Evolutionary conservation across 2,329 filamentous ascomycete genomes (phyloP), one percentile per base, ranked within the genome.

Genomic region (Pezicula carpinea): DNA sequence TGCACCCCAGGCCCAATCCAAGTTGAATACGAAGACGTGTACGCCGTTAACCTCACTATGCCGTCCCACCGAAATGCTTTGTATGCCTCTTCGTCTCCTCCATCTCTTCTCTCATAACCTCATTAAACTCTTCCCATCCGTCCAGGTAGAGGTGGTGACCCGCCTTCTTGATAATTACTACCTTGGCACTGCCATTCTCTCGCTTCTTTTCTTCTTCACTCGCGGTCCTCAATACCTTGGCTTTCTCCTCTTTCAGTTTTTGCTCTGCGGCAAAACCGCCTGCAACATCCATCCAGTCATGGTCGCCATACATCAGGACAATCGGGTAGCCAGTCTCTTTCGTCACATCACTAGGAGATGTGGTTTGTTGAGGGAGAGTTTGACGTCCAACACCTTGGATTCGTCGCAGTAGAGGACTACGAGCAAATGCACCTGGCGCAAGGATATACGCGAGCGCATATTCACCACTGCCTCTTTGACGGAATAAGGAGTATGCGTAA

Each of bases 221-320:
- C 18, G 78, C 86, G 18, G 76, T 66, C 11, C 75, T 67, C 3
- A 96, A 69, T 0, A 77, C 73, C 42, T 79, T 77, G 21, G 69
- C 68, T 53, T 78, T 79, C 53, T 85, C 82, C 48, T 83, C 75
- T 50, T 88, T 83, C 11, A 97, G 77, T 65, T 86, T 90, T 67
- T 91, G 80, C 61, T 87, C 80, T 0, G 91, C 83, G 0, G 87
- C 89, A 39, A 83, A 80, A 0, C 93, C 93, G 22, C 91, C 93
- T 0, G 82, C 82, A 7, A 93, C 83, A 56, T 99, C 93, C 93
- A 99, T 99, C 93, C 93, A 99, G 72, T 99, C 93, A 61, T 93
- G 84, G 59, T 97, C 91, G 53, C 93, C 93, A 63, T 99, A 99
- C 87, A 97, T 91, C 64, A 99, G 80, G 7, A 97, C 79, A 26